These are phyloP conservation scores for Sordariomycetes sp. DNA, from an alignment of 2,329 filamentous ascomycete genomes.

Conservation along the genomic window DNA sequence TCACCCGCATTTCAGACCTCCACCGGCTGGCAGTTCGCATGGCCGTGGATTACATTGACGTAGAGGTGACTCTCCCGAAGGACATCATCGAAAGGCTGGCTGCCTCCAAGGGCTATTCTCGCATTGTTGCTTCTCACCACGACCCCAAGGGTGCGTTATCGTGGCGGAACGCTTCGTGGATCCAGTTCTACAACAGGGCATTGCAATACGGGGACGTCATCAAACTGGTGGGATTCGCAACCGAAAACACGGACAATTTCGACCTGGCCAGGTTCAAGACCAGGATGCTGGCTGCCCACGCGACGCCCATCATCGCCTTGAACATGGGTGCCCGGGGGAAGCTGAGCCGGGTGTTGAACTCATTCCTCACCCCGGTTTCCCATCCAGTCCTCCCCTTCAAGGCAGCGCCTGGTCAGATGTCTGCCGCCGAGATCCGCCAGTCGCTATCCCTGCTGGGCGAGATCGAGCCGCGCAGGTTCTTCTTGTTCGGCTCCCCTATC, in stretches of 20 bases:
- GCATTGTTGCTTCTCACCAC: conserved; percentile 92
- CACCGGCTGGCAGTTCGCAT: conserved; percentile 72
- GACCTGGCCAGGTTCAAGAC: conserved; percentile 71
- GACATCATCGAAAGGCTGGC: conserved; percentile 60
- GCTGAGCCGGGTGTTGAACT: conserved; percentile 80
- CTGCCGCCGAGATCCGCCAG: conserved; percentile 75
- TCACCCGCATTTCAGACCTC: conserved; percentile 60
- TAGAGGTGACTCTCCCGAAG: conserved; percentile 80
- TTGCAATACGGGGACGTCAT: conserved; percentile 86
- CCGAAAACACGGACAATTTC: conserved; percentile 73
- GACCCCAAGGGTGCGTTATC: conserved; percentile 70
- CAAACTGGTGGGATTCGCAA: conserved; percentile 82
- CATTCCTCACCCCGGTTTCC: conserved; percentile 89
- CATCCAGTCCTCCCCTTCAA: conserved; percentile 85
- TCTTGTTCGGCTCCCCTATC: conserved; percentile 81
- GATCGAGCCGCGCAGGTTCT: conserved; percentile 67
- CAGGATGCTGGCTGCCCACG: conserved; percentile 61
- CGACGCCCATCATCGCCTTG: conserved; percentile 81
- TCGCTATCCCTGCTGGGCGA: conserved; percentile 71
- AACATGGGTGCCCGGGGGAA: conserved; percentile 91
- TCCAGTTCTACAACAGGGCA: conserved; percentile 79
- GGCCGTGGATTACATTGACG: conserved; percentile 84
- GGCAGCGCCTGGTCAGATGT: conserved; percentile 88
- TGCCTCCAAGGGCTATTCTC: conserved; percentile 58
- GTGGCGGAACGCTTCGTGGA: conserved; percentile 91